Evolutionary conservation across 2,329 filamentous ascomycete species (phyloP).

Genomic region (Talaromyces sp.): DNA sequence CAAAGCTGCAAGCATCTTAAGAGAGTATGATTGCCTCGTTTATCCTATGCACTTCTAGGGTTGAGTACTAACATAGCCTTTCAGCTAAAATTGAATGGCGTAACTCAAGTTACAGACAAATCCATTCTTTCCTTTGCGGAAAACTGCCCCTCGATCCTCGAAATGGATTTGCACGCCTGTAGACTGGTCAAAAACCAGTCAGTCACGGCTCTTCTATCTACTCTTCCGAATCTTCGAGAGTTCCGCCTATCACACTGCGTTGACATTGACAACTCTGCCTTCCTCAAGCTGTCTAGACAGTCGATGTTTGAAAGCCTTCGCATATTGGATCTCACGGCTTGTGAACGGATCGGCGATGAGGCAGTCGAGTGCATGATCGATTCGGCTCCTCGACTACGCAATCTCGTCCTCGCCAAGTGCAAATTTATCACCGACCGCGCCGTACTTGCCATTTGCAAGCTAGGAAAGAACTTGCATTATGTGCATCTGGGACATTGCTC

Average conservation of each 20-base stretch:
- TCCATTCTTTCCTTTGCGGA: conserved; percentile 80
- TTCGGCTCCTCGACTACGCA: conserved; percentile 79
- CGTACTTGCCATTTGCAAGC: conserved; percentile 76
- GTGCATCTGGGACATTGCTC: conserved; percentile 91
- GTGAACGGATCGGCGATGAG: conserved; percentile 73
- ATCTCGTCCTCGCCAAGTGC: conserved; percentile 92
- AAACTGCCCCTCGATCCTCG: conserved; percentile 86
- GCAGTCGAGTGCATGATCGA: conserved; percentile 84
- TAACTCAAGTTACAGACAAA: conserved; percentile 73
- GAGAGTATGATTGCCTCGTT: conserved; percentile 51
- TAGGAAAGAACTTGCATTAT: conserved; percentile 95
- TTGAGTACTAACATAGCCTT: conserved; percentile 1
- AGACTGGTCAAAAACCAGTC: conserved; percentile 73
- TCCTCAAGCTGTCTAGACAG: conserved; percentile 66
- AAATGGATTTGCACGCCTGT: conserved; percentile 92
- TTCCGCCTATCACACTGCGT: conserved; percentile 80
- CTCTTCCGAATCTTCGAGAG: conserved; percentile 80
- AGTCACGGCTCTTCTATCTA: conserved; percentile 71
- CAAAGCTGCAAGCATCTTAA: conserved; percentile 81
- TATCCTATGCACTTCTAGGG: conserved; percentile 8
- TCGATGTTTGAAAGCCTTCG: conserved; percentile 78
- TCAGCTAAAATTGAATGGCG: conserved; percentile 90
- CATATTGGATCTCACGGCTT: conserved; percentile 90
- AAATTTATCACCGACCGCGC: conserved; percentile 84
- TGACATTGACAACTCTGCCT: conserved; percentile 80